Evolutionary conservation across 345 rosid genomes (phyloP), one percentile per base, ranked within the genome.

Genomic region (Populus davidiana): DNA sequence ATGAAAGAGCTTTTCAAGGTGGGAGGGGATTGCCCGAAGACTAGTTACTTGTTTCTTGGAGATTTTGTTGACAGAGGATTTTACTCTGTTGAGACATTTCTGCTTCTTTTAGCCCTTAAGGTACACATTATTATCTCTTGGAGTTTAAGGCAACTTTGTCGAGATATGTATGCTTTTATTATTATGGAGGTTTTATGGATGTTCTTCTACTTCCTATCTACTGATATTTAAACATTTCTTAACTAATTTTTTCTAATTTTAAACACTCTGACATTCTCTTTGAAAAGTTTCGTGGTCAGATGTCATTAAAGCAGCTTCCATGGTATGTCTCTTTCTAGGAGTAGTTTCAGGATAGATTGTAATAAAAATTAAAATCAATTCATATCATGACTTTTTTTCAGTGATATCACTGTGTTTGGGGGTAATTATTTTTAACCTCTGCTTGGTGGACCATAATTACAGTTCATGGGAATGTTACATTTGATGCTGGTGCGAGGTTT

Each of bases 11-110:
- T 94, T 83, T 96, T 96, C 84, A 92, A 77, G 83, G 97, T 89
- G 14, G 99, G 99, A 43, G 98, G 97, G 59, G 99, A 93, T 85
- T 93, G 98, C 80, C 99, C 98, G 63, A 91, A 90, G 89, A 94
- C 97, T 70, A 94, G 92, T 85, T 96, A 94, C 85, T 80, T 96
- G 85, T 96, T 96, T 86, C 96, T 96, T 78, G 98, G 97, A 75
- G 98, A 96, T 86, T 94, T 96, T 89, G 99, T 96, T 70, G 99
- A 94, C 71, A 86, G 98, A 83, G 99, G 99, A 70, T 94, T 87
- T 85, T 90, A 96, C 84, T 94, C 98, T 4, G 99, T 96, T 21
- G 99, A 94, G 86, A 94, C 99, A 3, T 96, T 94, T 85, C 89
- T 94, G 80, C 98, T 96, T 76, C 87, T 94, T 33, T 89, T 96